phyloP scores from a whole-genome alignment of 176 grass and related monocot genomes.

The Cymbopogon citratus region DNA sequence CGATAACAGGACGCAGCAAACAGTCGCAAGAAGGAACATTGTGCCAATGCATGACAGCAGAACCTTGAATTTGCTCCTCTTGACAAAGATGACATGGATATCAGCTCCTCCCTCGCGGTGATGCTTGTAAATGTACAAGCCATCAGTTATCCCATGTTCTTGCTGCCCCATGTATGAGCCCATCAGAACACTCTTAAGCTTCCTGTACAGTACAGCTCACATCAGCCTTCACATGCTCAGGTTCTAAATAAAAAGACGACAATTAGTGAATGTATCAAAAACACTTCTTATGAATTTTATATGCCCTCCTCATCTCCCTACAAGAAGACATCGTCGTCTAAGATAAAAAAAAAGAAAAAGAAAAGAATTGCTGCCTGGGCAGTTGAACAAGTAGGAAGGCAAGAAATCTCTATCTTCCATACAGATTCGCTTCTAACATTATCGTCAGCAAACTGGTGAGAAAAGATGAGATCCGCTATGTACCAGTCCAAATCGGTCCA shows the following conservation, averaged over 20 bases:
- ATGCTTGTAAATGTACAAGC: slow-evolving; percentile 39
- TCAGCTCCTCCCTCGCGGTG: slow-evolving; percentile 29
- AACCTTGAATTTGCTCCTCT: slow-evolving; percentile 33
- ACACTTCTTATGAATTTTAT: not conserved
- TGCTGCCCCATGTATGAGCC: slow-evolving; percentile 9
- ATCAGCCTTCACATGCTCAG: not conserved
- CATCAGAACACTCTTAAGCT: not conserved
- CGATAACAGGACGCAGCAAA: slow-evolving; percentile 22
- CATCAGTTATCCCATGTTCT: not conserved
- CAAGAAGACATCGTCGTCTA: not conserved
- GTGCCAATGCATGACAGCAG: slow-evolving; percentile 35
- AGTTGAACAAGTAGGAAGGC: not conserved
- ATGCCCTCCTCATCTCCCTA: not conserved
- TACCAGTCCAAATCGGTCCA: not conserved
- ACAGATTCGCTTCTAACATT: not conserved
- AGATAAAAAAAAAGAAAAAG: too few species aligned
- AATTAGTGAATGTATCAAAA: not conserved
- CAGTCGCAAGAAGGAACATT: slow-evolving; percentile 31
- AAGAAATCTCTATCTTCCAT: not conserved
- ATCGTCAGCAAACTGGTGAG: not conserved
- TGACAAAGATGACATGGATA: slow-evolving; percentile 55
- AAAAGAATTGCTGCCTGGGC: not conserved
- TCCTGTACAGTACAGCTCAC: not conserved
- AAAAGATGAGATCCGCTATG: not conserved
- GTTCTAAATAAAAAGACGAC: not conserved